phyloP scores from a whole-genome alignment of 768 basidiomycete genomes.

The Termitomyces sp. region DNA sequence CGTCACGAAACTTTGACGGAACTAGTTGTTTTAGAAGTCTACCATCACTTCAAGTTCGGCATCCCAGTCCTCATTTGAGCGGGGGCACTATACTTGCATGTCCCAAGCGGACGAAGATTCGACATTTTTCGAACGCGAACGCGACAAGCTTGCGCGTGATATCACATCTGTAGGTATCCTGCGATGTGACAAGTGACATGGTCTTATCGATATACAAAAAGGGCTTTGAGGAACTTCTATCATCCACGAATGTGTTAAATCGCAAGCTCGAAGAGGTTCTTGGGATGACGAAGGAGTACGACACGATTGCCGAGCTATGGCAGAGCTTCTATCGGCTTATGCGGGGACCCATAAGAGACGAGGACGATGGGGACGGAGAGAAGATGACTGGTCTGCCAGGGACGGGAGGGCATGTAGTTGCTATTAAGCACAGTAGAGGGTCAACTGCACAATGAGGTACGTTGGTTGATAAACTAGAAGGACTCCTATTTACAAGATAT shows the following conservation, averaged over 20 bases:
- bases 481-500: slow-evolving; percentile 24
- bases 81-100: slow-evolving; percentile 15
- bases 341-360: slow-evolving; percentile 42
- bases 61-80: neutral
- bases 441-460: neutral
- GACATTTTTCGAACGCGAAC: slow-evolving; percentile 75
- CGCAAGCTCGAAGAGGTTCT: slow-evolving; percentile 89
- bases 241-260: slow-evolving; percentile 80
- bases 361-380: slow-evolving; percentile 27
- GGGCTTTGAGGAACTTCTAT: slow-evolving; percentile 88
- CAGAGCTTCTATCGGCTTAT: slow-evolving; percentile 75
- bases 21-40: neutral
- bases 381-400: slow-evolving; percentile 49
- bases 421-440: slow-evolving; percentile 20
- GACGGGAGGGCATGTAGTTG: slow-evolving; percentile 64
- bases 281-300: slow-evolving; percentile 90
- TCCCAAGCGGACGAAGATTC: slow-evolving; percentile 40
- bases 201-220: slow-evolving; percentile 18
- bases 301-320: slow-evolving; percentile 85
- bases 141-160: slow-evolving; percentile 67
- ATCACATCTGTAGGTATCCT: slow-evolving; percentile 56
- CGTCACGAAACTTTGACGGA: neutral
- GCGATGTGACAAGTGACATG: neutral
- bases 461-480: slow-evolving; percentile 11
- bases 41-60: neutral